Conservation (phyloP, 371 early-diverging fungal species). For the Parasitella parasitica region DNA sequence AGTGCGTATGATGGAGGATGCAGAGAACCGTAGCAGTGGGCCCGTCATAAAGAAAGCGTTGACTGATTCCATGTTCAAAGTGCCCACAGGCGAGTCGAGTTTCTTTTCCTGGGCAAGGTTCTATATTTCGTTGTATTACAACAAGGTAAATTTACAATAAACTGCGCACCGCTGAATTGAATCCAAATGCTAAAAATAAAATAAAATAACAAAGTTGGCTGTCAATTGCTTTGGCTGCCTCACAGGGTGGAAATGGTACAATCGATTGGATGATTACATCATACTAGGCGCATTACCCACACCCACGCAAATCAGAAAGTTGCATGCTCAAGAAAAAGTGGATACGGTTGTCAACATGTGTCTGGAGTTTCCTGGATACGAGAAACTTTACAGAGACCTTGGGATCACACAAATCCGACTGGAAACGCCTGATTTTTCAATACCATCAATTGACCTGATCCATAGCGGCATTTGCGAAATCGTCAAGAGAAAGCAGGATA, state of each 20-base stretch:
- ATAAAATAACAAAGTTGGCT: conserved; percentile 23
- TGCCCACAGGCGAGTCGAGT: conserved; percentile 23
- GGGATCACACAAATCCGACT: conserved; percentile 35
- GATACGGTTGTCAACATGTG: conserved; percentile 41
- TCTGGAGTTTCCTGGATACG: conserved; percentile 48
- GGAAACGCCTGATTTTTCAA: conserved; percentile 41
- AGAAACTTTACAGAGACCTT: conserved; percentile 29
- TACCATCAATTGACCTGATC: conserved; percentile 33
- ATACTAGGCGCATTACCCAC: conserved; percentile 50
- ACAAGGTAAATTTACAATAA: conserved; percentile 41
- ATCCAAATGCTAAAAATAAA: too few species aligned
- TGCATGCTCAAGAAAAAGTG: conserved; percentile 30
- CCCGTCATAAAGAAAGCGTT: conserved; percentile 12
- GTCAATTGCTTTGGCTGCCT: conserved; percentile 44
- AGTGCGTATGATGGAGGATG: conserved; percentile 7
- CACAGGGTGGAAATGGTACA: conserved; percentile 50
- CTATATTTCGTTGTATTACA: conserved; percentile 41
- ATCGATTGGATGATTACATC: conserved; percentile 36
- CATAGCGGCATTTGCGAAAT: conserved; percentile 28
- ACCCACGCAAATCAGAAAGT: conserved; percentile 33
- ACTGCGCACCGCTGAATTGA: too few species aligned
- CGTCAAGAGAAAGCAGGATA: conserved; percentile 5
- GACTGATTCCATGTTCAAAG: conserved; percentile 33
- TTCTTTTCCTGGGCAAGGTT: conserved; percentile 37
- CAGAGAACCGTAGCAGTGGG: not conserved